phyloP scores from a whole-genome alignment of 1,139 yeast genomes.

The Pichia sp. region DNA sequence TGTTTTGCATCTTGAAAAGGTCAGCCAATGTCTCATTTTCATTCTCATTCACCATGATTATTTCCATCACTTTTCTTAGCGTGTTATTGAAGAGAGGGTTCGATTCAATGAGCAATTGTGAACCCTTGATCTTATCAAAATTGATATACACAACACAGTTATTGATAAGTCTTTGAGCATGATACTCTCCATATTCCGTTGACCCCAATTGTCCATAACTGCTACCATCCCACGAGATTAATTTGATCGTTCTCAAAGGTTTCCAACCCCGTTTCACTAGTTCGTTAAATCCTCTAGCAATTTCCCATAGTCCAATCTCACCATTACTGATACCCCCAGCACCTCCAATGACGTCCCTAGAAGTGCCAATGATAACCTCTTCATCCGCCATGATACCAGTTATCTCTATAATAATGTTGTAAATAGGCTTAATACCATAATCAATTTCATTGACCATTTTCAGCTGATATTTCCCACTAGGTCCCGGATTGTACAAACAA shows the following conservation, averaged over 20 bases:
- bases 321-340: constrained; percentile 40
- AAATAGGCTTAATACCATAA: constrained; percentile 31
- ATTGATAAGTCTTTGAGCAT: constrained; percentile 25
- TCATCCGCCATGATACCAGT: constrained; percentile 43
- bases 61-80: constrained; percentile 30
- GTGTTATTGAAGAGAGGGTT: constrained; percentile 36
- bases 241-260: constrained; percentile 45
- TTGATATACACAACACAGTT: constrained; percentile 39
- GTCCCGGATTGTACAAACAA: constrained; percentile 36
- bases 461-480: constrained; percentile 19
- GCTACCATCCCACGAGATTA: constrained; percentile 47
- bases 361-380: constrained; percentile 40
- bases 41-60: constrained; percentile 28
- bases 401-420: constrained; percentile 39
- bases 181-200: constrained; percentile 40
- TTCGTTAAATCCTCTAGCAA: constrained; percentile 36
- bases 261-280: constrained; percentile 42
- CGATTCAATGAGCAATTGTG: constrained; percentile 30
- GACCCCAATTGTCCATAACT: constrained; percentile 41
- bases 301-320: constrained; percentile 35
- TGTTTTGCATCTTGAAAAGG: constrained; percentile 27
- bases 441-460: constrained; percentile 27
- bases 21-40: constrained; percentile 26
- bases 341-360: constrained; percentile 40
- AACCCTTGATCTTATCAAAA: constrained; percentile 39